Conservation (phyloP, 495 filamentous ascomycete genomes). For the Podospora fimiseda region DNA sequence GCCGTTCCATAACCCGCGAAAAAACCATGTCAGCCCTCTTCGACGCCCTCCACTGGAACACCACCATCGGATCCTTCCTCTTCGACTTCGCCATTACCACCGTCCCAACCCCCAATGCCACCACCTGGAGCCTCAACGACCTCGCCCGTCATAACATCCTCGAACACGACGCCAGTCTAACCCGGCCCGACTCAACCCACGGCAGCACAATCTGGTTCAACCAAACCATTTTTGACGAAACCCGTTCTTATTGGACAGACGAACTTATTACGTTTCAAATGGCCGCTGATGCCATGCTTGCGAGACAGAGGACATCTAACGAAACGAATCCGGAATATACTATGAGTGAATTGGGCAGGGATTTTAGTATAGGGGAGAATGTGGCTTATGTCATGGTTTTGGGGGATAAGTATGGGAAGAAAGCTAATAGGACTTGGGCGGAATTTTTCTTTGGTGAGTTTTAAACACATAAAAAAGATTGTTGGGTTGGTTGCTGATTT, state of each 20-base stretch:
- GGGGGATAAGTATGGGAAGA: constrained; percentile 34
- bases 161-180: constrained; percentile 48
- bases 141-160: constrained; percentile 38
- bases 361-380: constrained; percentile 41
- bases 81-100: constrained; percentile 38
- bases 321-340: constrained; percentile 39
- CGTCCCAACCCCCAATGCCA: constrained; percentile 46
- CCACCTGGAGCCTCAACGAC: constrained; percentile 42
- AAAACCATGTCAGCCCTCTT: constrained; percentile 31
- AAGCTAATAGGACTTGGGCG: constrained; percentile 31
- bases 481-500: too few relatives aligned
- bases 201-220: constrained; percentile 42
- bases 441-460: constrained; percentile 44
- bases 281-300: constrained; percentile 37
- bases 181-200: constrained; percentile 39
- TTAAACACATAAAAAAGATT: too few relatives aligned
- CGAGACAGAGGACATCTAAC: constrained; percentile 39
- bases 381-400: constrained; percentile 40
- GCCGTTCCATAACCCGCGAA: constrained; percentile 32
- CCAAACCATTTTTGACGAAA: constrained; percentile 41
- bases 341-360: constrained; percentile 27
- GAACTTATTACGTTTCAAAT: constrained; percentile 33
- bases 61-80: constrained; percentile 28
- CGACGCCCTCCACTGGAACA: constrained; percentile 39
- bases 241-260: constrained; percentile 35